Percentiles rank a stretch among this genome's conserved stretches.
phyloP scores from a whole-genome alignment of 345 rosid genomes.

The Dimocarpus longan region DNA sequence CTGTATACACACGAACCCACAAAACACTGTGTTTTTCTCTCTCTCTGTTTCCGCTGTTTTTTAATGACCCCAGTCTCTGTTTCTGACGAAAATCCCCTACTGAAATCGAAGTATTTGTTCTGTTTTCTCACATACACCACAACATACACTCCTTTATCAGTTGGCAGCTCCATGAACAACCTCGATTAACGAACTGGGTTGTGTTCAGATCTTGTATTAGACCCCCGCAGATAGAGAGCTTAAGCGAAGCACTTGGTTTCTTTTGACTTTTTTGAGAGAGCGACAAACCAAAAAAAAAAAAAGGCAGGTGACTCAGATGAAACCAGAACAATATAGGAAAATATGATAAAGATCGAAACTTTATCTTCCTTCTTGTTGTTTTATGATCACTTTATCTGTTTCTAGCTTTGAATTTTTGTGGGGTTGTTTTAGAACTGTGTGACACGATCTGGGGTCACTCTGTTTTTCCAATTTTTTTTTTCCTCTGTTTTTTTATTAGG shows the following conservation, averaged over 20 bases:
- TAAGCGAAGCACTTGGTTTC: background rate
- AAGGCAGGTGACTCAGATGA: slow-evolving; percentile 25
- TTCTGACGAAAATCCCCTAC: background rate
- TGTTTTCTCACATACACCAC: too few species aligned
- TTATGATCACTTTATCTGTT: background rate
- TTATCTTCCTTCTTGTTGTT: background rate
- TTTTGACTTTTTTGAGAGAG: slow-evolving; percentile 34
- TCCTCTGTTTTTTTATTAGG: background rate
- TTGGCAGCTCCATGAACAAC: slow-evolving; percentile 18
- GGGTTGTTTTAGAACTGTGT: slow-evolving; percentile 26
- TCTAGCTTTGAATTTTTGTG: slow-evolving; percentile 28
- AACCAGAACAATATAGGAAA: background rate
- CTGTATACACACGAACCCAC: background rate
- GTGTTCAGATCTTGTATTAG: slow-evolving; percentile 43
- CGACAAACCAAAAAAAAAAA: background rate
- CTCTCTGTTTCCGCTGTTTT: too few species aligned
- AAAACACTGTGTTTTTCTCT: background rate
- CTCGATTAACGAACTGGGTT: slow-evolving; percentile 32
- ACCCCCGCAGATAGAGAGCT: background rate
- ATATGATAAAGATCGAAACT: background rate
- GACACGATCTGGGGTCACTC: slow-evolving; percentile 35
- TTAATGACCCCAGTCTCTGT: background rate
- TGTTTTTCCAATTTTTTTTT: slow-evolving; percentile 11
- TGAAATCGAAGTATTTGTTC: background rate
- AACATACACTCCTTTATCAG: background rate